phyloP scores from a whole-genome alignment of 169 alveolate species.

The Cryptosporidium muris region DNA sequence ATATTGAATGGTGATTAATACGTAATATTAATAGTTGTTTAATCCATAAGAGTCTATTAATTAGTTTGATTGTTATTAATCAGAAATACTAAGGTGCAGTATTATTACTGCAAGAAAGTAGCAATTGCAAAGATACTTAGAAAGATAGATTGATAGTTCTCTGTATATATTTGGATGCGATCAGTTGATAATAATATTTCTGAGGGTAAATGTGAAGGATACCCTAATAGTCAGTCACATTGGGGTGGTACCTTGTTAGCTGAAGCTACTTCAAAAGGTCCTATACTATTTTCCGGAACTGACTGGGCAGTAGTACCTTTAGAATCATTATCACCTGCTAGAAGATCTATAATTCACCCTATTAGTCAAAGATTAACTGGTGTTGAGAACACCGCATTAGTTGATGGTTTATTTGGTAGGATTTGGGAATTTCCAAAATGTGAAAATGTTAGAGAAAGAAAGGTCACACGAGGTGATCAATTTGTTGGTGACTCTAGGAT shows the following conservation, averaged over 20 bases:
- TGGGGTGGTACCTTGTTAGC: slow-evolving; percentile 55
- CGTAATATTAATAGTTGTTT: too few relatives aligned
- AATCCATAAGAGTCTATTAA: too few relatives aligned
- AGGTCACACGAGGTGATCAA: slow-evolving; percentile 79
- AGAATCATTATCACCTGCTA: slow-evolving; percentile 52
- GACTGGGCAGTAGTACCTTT: slow-evolving; percentile 69
- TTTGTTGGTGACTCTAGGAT: slow-evolving; percentile 78
- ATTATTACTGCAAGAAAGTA: too few relatives aligned
- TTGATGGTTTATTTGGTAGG: slow-evolving; percentile 78
- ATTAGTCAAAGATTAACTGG: slow-evolving; percentile 78
- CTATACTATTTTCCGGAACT: slow-evolving; percentile 60
- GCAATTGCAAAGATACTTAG: too few relatives aligned
- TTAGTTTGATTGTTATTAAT: too few relatives aligned
- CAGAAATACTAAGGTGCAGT: too few relatives aligned
- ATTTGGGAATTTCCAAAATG: slow-evolving; percentile 79
- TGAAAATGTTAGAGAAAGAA: slow-evolving; percentile 75
- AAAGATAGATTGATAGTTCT: neutral
- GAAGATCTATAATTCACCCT: slow-evolving; percentile 73
- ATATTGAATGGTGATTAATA: too few relatives aligned
- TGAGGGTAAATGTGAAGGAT: slow-evolving; percentile 18
- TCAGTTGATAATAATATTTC: slow-evolving; percentile 16
- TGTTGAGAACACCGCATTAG: slow-evolving; percentile 73
- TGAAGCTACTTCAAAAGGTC: slow-evolving; percentile 58
- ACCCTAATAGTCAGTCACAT: slow-evolving; percentile 4
- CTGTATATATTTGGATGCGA: slow-evolving; percentile 18